Evolutionary conservation across 768 basidiomycete species (phyloP).

Genomic region (Auriculariales sp.): DNA sequence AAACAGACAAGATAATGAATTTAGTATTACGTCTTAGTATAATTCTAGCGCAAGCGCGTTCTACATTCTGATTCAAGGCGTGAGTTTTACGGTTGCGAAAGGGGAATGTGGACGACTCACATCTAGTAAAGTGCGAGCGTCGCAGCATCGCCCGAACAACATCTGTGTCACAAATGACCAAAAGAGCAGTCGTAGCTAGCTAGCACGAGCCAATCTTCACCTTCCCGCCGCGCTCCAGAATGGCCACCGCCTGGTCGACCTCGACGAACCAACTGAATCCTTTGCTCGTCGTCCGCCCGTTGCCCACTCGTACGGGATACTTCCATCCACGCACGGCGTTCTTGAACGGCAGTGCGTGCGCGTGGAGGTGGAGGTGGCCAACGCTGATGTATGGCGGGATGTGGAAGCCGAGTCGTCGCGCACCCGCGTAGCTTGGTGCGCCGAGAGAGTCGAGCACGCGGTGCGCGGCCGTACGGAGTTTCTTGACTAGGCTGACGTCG

Average conservation of each 20-base stretch:
- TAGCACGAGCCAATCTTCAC: conserved; percentile 37
- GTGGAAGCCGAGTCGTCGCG: conserved; percentile 59
- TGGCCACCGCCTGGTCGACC: conserved; percentile 40
- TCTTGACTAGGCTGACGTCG: conserved; percentile 37
- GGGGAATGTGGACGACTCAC: too few species aligned
- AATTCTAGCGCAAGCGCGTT: too few species aligned
- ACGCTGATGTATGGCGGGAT: conserved; percentile 67
- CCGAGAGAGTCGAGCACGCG: conserved; percentile 32
- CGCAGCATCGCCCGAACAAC: too few species aligned
- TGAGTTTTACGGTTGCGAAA: too few species aligned
- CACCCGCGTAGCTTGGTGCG: conserved; percentile 31
- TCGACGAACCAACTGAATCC: conserved; percentile 64
- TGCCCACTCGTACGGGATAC: conserved; percentile 30
- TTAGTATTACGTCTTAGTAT: too few species aligned
- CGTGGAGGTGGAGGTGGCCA: conserved; percentile 61
- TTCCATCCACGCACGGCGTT: conserved; percentile 23
- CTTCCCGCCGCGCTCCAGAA: conserved; percentile 39
- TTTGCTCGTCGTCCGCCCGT: conserved; percentile 31
- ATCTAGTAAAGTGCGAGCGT: too few species aligned
- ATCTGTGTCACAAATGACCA: too few species aligned
- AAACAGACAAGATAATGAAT: too few species aligned
- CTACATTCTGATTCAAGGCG: too few species aligned
- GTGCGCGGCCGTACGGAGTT: neutral
- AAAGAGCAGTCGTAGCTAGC: too few species aligned
- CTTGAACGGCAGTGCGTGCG: conserved; percentile 52